Evolutionary conservation across 192 early-diverging fungal species (phyloP).

Genomic region (Coemansia sp.): DNA sequence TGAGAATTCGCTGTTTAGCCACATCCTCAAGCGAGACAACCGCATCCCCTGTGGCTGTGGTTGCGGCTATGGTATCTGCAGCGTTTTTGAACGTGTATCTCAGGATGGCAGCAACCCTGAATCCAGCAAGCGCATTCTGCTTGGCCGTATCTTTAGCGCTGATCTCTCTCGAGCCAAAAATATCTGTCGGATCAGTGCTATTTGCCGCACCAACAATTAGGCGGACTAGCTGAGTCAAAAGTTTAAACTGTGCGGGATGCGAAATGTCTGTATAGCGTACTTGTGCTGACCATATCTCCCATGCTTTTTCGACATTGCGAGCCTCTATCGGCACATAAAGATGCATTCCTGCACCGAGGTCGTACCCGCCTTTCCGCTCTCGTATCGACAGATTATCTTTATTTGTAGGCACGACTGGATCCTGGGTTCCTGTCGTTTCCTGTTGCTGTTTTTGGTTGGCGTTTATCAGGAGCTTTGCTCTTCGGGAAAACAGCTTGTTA

Average conservation of each 20-base stretch:
- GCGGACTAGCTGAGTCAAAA: slow-evolving; percentile 16
- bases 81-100: slow-evolving; percentile 11
- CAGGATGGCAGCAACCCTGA: slow-evolving; percentile 12
- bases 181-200: background rate
- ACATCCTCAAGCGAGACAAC: background rate
- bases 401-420: background rate
- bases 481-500: background rate
- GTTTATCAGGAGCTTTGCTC: background rate
- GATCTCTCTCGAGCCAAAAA: background rate
- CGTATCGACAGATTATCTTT: background rate
- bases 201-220: slow-evolving; percentile 16
- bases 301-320: slow-evolving; percentile 43
- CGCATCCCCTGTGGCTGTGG: background rate
- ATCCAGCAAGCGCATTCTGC: slow-evolving; percentile 8
- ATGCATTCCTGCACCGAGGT: slow-evolving; percentile 29
- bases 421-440: background rate
- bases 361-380: slow-evolving; percentile 21
- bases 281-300: slow-evolving; percentile 39
- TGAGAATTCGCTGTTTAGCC: background rate
- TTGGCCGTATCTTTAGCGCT: background rate
- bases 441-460: background rate
- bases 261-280: slow-evolving; percentile 9
- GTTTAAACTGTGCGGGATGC: background rate
- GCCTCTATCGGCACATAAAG: slow-evolving; percentile 31
- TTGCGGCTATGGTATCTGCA: background rate